phyloP scores from a whole-genome alignment of 2,329 filamentous ascomycete genomes.

The Emericellopsis cladophorae region DNA sequence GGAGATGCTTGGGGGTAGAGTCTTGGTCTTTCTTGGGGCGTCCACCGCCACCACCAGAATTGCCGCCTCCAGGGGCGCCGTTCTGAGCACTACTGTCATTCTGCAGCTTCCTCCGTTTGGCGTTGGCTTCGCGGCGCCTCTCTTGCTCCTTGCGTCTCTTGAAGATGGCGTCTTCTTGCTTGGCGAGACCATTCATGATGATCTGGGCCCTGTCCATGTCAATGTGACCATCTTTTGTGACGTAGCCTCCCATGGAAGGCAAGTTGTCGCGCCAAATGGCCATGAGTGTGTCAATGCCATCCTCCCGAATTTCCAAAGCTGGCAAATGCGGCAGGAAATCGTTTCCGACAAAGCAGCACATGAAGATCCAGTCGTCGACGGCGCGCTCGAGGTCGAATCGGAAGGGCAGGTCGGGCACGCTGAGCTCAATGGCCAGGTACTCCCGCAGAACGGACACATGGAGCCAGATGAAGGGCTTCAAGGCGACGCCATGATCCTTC shows the following conservation, averaged over 20 bases:
- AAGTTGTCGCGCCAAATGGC: constrained; percentile 96
- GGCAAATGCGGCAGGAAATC: constrained; percentile 96
- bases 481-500: constrained; percentile 54
- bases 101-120: constrained; percentile 66
- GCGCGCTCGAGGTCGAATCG: constrained; percentile 87
- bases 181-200: constrained; percentile 78
- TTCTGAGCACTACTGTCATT: constrained; percentile 30
- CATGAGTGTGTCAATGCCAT: constrained; percentile 91
- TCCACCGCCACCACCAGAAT: not conserved
- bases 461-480: constrained; percentile 97
- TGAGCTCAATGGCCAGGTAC: constrained; percentile 82
- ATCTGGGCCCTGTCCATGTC: constrained; percentile 76
- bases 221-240: constrained; percentile 90
- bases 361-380: constrained; percentile 96
- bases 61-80: constrained; percentile 7
- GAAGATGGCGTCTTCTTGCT: constrained; percentile 91
- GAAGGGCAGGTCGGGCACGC: constrained; percentile 72
- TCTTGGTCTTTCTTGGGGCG: constrained; percentile 20
- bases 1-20: constrained; percentile 15
- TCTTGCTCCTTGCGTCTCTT: constrained; percentile 75
- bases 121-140: constrained; percentile 67
- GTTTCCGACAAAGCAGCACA: constrained; percentile 98
- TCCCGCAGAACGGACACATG: constrained; percentile 86
- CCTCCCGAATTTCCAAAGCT: constrained; percentile 93
- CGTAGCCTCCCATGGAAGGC: constrained; percentile 82